phyloP scores from a whole-genome alignment of 106 monocot species.

The Gastrodia elata region DNA sequence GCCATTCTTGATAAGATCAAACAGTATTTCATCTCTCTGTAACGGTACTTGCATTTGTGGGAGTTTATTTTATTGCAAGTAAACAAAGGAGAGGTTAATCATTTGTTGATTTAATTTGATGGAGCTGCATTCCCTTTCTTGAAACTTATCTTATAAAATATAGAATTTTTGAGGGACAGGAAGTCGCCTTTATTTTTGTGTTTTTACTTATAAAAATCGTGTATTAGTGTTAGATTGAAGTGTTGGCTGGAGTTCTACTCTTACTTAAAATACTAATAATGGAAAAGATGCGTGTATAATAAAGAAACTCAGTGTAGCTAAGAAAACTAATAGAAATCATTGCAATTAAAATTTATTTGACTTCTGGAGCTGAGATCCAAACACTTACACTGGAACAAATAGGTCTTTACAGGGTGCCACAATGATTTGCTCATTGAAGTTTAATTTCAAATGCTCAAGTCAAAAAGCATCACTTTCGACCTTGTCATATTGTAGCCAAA shows the following conservation, averaged over 20 bases:
- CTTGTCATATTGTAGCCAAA: neutral
- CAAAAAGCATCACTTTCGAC: neutral
- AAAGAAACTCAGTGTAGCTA: neutral
- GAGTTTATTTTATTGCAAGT: neutral
- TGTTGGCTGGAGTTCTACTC: neutral
- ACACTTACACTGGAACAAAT: neutral
- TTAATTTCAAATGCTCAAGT: too few species aligned
- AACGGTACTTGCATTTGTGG: neutral
- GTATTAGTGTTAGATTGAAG: neutral
- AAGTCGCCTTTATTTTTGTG: neutral
- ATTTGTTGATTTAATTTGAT: neutral
- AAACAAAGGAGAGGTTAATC: neutral
- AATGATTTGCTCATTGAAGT: too few species aligned
- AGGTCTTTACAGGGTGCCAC: neutral
- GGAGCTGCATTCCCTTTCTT: neutral
- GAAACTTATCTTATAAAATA: neutral
- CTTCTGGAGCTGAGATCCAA: too few species aligned
- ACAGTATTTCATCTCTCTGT: neutral
- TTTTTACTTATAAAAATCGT: too few species aligned
- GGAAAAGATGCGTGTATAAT: neutral
- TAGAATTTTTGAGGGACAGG: neutral
- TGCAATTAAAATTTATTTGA: too few species aligned
- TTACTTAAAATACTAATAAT: neutral
- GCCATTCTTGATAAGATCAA: neutral
- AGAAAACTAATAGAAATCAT: too few species aligned